These are phyloP conservation scores for Cutaneotrichosporon cutaneum DNA, from an alignment of 1,284 basidiomycete species.

Conservation along the genomic window DNA sequence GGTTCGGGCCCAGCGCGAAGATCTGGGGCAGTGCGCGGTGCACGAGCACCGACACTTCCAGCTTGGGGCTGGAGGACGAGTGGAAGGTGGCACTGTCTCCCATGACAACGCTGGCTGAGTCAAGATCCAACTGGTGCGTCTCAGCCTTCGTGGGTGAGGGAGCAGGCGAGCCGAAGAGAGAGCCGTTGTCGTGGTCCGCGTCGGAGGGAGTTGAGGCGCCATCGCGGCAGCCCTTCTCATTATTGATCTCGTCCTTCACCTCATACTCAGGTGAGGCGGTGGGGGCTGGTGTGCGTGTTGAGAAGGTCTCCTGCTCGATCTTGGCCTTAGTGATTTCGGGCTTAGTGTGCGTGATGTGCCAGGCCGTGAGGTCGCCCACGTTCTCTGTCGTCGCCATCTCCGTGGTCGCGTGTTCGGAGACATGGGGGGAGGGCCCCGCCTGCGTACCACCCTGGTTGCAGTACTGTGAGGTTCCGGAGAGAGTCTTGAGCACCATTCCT, in stretches of 20 bases:
- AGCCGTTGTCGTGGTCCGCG: neutral
- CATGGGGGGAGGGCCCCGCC: too few species aligned
- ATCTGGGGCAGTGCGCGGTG: neutral
- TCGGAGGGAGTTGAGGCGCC: neutral
- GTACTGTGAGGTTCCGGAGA: too few species aligned
- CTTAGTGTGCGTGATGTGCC: too few species aligned
- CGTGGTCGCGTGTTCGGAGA: too few species aligned
- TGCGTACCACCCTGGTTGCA: too few species aligned
- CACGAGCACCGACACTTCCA: too few species aligned
- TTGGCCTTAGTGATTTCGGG: too few species aligned
- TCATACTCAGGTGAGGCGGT: neutral
- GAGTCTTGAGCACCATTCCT: too few species aligned
- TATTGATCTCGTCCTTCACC: neutral
- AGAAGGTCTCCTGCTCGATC: neutral
- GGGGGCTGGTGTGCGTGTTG: too few species aligned
- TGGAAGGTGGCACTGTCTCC: neutral
- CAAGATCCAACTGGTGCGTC: neutral
- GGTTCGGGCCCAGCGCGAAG: neutral
- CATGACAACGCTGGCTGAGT: neutral
- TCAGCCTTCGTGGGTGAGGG: neutral
- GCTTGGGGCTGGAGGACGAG: neutral
- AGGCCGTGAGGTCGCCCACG: too few species aligned
- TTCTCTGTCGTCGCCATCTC: too few species aligned
- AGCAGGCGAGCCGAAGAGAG: neutral
- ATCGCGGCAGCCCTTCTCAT: neutral